These are phyloP conservation scores for Zygotorulaspora mrakii DNA, from an alignment of 1,139 yeast genomes.

Conservation along the genomic window DNA sequence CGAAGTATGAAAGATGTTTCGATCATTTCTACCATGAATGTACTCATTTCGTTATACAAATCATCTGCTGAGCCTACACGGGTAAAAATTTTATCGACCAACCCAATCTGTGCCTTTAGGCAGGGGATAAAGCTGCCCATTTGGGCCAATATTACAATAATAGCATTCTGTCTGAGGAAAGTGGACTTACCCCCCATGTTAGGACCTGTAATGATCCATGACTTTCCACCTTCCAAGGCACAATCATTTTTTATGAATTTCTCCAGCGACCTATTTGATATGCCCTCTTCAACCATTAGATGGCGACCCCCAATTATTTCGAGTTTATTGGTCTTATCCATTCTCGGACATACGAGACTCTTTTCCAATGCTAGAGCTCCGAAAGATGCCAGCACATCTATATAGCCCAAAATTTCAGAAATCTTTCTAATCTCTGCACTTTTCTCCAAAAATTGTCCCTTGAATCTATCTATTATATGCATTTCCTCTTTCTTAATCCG, in stretches of 20 bases:
- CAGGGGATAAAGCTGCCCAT: conserved; percentile 92
- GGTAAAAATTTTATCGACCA: conserved; percentile 83
- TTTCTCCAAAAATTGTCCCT: conserved; percentile 30
- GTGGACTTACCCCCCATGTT: conserved; percentile 99
- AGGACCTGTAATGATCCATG: conserved; percentile 89
- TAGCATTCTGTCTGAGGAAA: conserved; percentile 79
- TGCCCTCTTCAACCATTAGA: conserved; percentile 80
- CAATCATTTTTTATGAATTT: conserved; percentile 69
- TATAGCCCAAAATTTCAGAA: conserved; percentile 49
- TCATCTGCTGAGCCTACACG: conserved; percentile 93
- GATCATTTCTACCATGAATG: conserved; percentile 98
- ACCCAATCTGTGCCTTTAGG: conserved; percentile 60
- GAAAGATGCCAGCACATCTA: conserved; percentile 75
- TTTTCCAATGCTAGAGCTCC: conserved; percentile 65
- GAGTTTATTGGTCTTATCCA: conserved; percentile 48
- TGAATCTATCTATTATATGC: conserved; percentile 29
- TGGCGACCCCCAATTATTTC: conserved; percentile 67
- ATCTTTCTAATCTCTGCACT: conserved; percentile 34
- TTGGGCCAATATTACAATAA: conserved; percentile 81
- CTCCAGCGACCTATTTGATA: conserved; percentile 39
- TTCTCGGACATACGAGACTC: conserved; percentile 60
- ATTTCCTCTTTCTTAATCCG: conserved; percentile 36
- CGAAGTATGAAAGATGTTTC: conserved; percentile 79
- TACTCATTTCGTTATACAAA: conserved; percentile 76
- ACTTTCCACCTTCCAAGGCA: conserved; percentile 37